A percentile compares a stretch with the other conserved stretches of the same genome.
Conservation (phyloP, 345 rosid species). For the Dimocarpus longan region DNA sequence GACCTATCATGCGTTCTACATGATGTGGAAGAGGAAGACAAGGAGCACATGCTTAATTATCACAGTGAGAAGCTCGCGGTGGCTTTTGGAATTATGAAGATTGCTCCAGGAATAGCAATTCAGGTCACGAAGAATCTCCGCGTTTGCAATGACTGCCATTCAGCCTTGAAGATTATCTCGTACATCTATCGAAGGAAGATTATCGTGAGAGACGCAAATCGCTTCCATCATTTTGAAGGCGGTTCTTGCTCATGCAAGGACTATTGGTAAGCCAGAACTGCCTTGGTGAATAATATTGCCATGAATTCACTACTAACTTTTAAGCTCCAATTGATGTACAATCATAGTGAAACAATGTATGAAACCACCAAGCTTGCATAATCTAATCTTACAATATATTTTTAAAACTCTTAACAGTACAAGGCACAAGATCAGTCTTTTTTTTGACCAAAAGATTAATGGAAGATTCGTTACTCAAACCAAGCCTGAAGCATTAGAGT, state of each 20-base stretch:
- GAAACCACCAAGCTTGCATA: not conserved
- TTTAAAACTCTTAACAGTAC: not conserved
- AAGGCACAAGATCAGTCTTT: too few relatives aligned
- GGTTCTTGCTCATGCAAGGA: constrained; percentile 50
- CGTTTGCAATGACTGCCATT: constrained; percentile 55
- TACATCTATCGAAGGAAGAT: constrained; percentile 35
- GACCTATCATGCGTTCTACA: constrained; percentile 56
- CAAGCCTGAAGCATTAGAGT: too few relatives aligned
- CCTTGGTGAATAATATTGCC: too few relatives aligned
- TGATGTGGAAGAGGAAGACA: constrained; percentile 61
- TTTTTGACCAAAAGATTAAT: too few relatives aligned
- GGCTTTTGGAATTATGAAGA: constrained; percentile 51
- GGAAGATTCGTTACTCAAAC: too few relatives aligned
- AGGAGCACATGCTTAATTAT: constrained; percentile 44
- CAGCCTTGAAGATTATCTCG: constrained; percentile 46
- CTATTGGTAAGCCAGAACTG: constrained; percentile 36
- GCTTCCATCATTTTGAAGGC: constrained; percentile 49
- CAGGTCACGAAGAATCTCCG: constrained; percentile 52
- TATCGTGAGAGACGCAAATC: constrained; percentile 46
- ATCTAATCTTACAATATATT: not conserved
- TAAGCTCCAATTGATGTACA: too few relatives aligned
- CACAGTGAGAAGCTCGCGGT: constrained; percentile 68
- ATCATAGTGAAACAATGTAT: not conserved
- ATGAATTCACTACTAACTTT: too few relatives aligned
- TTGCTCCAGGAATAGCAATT: constrained; percentile 28